These are phyloP conservation scores for Chlorella sorokiniana DNA, from an alignment of 139 green algal species.

Conservation along the genomic window DNA sequence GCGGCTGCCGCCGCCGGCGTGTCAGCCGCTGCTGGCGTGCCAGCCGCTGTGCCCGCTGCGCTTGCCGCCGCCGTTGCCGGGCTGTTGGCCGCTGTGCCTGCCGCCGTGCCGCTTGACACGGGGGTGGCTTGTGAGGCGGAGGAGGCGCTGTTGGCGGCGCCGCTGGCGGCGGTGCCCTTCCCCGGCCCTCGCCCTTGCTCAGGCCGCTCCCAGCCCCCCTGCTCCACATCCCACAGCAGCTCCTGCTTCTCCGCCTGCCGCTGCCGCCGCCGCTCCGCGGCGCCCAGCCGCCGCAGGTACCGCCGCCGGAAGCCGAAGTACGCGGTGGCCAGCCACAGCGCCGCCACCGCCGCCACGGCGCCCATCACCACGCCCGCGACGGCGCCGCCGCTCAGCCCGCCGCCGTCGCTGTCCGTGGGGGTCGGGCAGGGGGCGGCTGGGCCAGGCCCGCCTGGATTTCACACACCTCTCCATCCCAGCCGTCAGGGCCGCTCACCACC, in stretches of 20 bases:
- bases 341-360: background rate
- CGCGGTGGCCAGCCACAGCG: background rate
- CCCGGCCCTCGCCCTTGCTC: background rate
- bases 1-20: background rate
- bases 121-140: too few species aligned
- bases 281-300: background rate
- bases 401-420: background rate
- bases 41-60: background rate
- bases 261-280: background rate
- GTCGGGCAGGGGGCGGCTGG: background rate
- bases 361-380: slow-evolving; percentile 6
- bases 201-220: background rate
- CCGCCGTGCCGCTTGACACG: too few species aligned
- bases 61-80: background rate
- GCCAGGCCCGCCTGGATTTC: slow-evolving; percentile 3
- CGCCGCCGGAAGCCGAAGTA: background rate
- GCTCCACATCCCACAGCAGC: background rate
- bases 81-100: background rate
- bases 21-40: background rate
- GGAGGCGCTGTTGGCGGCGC: too few species aligned
- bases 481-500: too few species aligned
- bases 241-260: background rate
- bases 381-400: background rate
- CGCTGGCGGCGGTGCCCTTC: background rate
- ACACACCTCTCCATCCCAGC: background rate